Percentiles rank a stretch among this genome's conserved stretches.
Evolutionary conservation across 2,329 filamentous ascomycete genomes (phyloP).

Genomic region (Diplodia sapinea): DNA sequence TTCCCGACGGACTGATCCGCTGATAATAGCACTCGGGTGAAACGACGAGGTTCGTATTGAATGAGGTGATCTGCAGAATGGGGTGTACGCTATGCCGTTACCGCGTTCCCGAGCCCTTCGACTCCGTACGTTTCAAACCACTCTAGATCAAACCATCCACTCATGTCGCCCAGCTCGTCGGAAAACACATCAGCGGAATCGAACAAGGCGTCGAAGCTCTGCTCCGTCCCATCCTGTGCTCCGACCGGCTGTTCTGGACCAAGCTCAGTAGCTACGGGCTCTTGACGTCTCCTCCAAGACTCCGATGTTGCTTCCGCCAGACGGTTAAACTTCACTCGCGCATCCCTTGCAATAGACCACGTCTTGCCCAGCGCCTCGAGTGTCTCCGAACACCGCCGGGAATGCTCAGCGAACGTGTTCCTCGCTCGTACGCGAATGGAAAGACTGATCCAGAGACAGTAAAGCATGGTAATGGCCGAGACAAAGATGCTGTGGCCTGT

Average conservation of each 20-base stretch:
- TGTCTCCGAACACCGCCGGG: constrained; percentile 54
- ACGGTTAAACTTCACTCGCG: constrained; percentile 8
- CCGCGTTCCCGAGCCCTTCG: not conserved
- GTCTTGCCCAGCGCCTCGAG: constrained; percentile 60
- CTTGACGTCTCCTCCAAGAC: constrained; percentile 6
- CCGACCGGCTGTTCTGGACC: not conserved
- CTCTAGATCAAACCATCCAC: constrained; percentile 24
- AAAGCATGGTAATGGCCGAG: constrained; percentile 57
- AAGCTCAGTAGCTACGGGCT: not conserved
- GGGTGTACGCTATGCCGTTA: not conserved
- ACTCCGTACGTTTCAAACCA: constrained; percentile 22
- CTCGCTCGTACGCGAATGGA: constrained; percentile 48
- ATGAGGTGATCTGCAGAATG: too few species aligned
- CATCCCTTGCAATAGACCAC: constrained; percentile 57
- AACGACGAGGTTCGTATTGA: too few species aligned
- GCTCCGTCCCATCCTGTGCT: not conserved
- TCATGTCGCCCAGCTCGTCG: constrained; percentile 17
- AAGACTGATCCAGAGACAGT: constrained; percentile 57
- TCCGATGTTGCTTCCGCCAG: constrained; percentile 14
- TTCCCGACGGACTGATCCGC: constrained; percentile 10
- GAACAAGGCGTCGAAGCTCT: not conserved
- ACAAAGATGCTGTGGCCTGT: constrained; percentile 58
- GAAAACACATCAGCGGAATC: not conserved
- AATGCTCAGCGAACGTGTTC: constrained; percentile 52
- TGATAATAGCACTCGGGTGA: too few species aligned